Conservation (phyloP, 1,139 yeast genomes). For the Candida tropicalis region DNA sequence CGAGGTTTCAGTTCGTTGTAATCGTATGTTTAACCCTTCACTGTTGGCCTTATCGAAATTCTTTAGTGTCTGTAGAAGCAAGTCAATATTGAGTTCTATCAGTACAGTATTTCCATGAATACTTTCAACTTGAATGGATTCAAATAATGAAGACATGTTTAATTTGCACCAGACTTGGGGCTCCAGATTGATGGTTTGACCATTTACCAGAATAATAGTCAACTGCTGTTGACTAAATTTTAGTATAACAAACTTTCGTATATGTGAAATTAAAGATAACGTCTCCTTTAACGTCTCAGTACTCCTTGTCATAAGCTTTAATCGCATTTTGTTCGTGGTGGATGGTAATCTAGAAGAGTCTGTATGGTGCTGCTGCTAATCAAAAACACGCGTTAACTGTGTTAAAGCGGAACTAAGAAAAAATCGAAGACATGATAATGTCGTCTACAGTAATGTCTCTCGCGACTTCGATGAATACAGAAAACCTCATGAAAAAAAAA, state of each 20-base stretch:
- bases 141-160: conserved; percentile 46
- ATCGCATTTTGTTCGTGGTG: conserved; percentile 27
- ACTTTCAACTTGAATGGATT: conserved; percentile 49
- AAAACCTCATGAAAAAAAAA: neutral
- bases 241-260: conserved; percentile 37
- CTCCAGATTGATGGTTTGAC: conserved; percentile 43
- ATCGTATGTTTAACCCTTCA: conserved; percentile 52
- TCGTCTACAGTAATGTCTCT: neutral
- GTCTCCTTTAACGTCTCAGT: conserved; percentile 33
- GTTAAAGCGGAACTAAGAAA: neutral
- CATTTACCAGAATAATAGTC: conserved; percentile 50
- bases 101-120: conserved; percentile 51
- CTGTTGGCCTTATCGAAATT: conserved; percentile 57
- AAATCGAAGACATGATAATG: neutral
- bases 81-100: conserved; percentile 59
- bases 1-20: conserved; percentile 48
- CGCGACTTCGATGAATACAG: neutral
- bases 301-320: conserved; percentile 35
- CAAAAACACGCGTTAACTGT: too few relatives aligned
- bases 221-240: conserved; percentile 51
- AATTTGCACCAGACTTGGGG: conserved; percentile 68
- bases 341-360: too few relatives aligned
- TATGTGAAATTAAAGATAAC: conserved; percentile 31
- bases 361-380: too few relatives aligned
- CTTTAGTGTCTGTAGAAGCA: conserved; percentile 53